Percentiles rank a stretch among this genome's conserved stretches.
These are phyloP conservation scores for Cladosporium velox DNA, from an alignment of 2,329 filamentous ascomycete species.

Conservation along the genomic window DNA sequence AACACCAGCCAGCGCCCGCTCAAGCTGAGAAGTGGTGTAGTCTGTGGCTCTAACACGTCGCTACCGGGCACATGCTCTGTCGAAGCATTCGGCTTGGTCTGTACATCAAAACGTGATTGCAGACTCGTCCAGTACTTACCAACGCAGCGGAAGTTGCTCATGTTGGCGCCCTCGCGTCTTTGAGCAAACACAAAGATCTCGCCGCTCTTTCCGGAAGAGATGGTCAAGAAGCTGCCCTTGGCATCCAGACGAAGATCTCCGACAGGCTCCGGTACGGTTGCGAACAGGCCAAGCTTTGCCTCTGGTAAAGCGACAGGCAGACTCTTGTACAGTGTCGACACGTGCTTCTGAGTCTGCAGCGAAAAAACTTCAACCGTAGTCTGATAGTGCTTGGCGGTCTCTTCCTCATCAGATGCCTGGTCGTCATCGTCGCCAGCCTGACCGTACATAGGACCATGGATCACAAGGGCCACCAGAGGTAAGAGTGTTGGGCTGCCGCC, in stretches of 20 bases:
- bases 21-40: slow-evolving; percentile 66
- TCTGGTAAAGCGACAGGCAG: slow-evolving; percentile 56
- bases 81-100: slow-evolving; percentile 30
- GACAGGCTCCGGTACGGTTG: slow-evolving; percentile 59
- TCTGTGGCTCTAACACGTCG: slow-evolving; percentile 25
- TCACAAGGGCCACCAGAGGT: slow-evolving; percentile 74
- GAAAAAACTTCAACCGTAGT: slow-evolving; percentile 90
- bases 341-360: slow-evolving; percentile 68
- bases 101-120: slow-evolving; percentile 27
- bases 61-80: slow-evolving; percentile 30
- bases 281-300: slow-evolving; percentile 29
- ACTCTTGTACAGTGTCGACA: slow-evolving; percentile 73
- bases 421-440: slow-evolving; percentile 34
- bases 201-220: slow-evolving; percentile 80
- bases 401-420: slow-evolving; percentile 36
- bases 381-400: slow-evolving; percentile 66
- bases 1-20: slow-evolving; percentile 76
- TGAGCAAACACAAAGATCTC: slow-evolving; percentile 75
- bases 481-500: slow-evolving; percentile 58
- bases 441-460: slow-evolving; percentile 73
- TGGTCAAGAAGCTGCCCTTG: slow-evolving; percentile 68
- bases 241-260: slow-evolving; percentile 75
- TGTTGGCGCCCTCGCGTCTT: slow-evolving; percentile 22
- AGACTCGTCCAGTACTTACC: slow-evolving; percentile 92
- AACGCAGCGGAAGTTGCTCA: slow-evolving; percentile 62